phyloP scores from a whole-genome alignment of 306 rosid genomes.

The Hippophae tibetana region DNA sequence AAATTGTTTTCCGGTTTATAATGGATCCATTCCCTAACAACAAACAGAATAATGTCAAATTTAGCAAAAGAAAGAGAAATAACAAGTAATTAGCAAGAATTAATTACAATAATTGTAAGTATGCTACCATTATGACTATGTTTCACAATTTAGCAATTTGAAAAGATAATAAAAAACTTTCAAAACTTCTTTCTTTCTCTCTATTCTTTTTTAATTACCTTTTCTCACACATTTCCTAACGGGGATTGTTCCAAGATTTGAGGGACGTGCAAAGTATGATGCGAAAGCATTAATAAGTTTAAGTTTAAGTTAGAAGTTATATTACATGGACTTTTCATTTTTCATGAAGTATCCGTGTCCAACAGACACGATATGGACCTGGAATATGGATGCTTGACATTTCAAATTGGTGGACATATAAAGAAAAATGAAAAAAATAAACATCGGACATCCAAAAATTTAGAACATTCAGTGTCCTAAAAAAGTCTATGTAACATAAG shows the following conservation, averaged over 20 bases:
- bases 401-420: too few relatives aligned
- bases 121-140: slow-evolving; percentile 10
- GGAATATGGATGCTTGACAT: too few relatives aligned
- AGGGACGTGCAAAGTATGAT: neutral
- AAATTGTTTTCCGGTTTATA: slow-evolving; percentile 51
- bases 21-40: slow-evolving; percentile 73
- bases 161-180: neutral
- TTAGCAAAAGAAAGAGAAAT: neutral
- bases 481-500: neutral
- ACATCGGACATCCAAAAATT: too few relatives aligned
- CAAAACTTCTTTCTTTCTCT: too few relatives aligned
- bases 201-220: neutral
- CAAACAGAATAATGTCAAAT: slow-evolving; percentile 9
- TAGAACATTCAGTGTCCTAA: too few relatives aligned
- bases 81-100: neutral
- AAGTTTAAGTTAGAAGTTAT: neutral
- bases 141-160: neutral
- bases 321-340: neutral
- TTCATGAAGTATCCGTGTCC: too few relatives aligned
- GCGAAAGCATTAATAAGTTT: slow-evolving; percentile 1
- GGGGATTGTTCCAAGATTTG: neutral
- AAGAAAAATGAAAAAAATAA: too few relatives aligned
- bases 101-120: slow-evolving; percentile 7
- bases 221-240: neutral
- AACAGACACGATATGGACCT: too few relatives aligned